Evolutionary conservation across 805 yeast species (phyloP).

Genomic region (Pichia occidentalis): DNA sequence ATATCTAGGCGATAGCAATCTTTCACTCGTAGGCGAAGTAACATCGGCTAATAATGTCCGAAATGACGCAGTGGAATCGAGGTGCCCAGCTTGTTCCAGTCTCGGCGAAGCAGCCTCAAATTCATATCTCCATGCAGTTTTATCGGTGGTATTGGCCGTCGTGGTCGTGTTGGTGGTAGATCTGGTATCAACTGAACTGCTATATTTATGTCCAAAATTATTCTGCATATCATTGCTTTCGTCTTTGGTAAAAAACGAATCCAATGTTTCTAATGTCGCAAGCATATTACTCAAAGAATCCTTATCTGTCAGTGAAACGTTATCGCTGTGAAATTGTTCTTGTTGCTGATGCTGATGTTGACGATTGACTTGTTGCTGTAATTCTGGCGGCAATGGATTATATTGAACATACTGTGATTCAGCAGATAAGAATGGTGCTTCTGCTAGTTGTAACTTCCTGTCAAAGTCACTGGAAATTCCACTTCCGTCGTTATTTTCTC

Average conservation of each 20-base stretch:
- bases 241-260: slow-evolving; percentile 77
- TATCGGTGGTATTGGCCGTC: slow-evolving; percentile 19
- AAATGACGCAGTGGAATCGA: slow-evolving; percentile 63
- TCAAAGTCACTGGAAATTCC: neutral
- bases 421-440: slow-evolving; percentile 9
- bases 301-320: slow-evolving; percentile 47
- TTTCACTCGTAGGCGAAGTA: slow-evolving; percentile 11
- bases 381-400: slow-evolving; percentile 25
- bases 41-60: slow-evolving; percentile 34
- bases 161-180: slow-evolving; percentile 36
- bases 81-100: slow-evolving; percentile 23
- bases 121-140: slow-evolving; percentile 19
- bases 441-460: slow-evolving; percentile 1
- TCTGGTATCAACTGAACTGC: slow-evolving; percentile 57
- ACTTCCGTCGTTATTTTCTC: neutral
- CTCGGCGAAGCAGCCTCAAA: slow-evolving; percentile 23
- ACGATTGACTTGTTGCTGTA: slow-evolving; percentile 19
- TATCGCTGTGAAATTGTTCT: slow-evolving; percentile 31
- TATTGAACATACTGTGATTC: slow-evolving; percentile 29
- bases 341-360: slow-evolving; percentile 23
- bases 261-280: slow-evolving; percentile 86
- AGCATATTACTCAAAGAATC: slow-evolving; percentile 84
- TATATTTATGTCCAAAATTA: slow-evolving; percentile 36
- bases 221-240: slow-evolving; percentile 21
- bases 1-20: slow-evolving; percentile 12